These are phyloP conservation scores for Fusarium buharicum DNA, from an alignment of 2,329 filamentous ascomycete species.

Conservation along the genomic window DNA sequence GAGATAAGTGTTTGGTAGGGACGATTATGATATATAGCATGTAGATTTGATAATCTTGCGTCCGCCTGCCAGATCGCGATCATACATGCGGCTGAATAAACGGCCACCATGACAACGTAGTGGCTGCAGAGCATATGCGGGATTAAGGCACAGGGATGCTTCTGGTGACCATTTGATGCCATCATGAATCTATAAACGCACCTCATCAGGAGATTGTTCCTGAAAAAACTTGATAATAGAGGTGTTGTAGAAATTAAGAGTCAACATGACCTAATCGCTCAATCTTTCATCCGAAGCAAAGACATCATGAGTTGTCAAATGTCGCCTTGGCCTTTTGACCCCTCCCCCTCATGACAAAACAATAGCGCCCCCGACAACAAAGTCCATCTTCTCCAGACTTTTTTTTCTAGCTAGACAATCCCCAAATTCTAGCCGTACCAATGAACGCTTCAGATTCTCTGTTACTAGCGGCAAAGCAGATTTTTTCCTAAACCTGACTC, in stretches of 20 bases:
- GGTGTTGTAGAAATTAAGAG: background rate
- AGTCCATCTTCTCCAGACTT: conserved; percentile 10
- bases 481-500: conserved; percentile 3
- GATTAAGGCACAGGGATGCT: background rate
- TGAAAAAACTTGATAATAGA: background rate
- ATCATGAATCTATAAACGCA: background rate
- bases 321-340: background rate
- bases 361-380: background rate
- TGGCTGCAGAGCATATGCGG: conserved; percentile 3
- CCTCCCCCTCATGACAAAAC: conserved; percentile 5
- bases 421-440: conserved; percentile 22
- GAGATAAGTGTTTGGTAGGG: no score
- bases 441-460: background rate
- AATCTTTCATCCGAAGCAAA: background rate
- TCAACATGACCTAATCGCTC: background rate
- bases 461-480: conserved; percentile 3
- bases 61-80: no score
- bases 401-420: background rate
- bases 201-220: background rate
- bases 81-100: background rate
- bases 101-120: background rate
- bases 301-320: conserved; percentile 10
- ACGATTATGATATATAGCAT: no score
- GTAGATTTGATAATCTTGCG: no score
- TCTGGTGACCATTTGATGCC: background rate